Evolutionary conservation across 116 monocot species (phyloP).

Genomic region (Trichopus zeylanicus): DNA sequence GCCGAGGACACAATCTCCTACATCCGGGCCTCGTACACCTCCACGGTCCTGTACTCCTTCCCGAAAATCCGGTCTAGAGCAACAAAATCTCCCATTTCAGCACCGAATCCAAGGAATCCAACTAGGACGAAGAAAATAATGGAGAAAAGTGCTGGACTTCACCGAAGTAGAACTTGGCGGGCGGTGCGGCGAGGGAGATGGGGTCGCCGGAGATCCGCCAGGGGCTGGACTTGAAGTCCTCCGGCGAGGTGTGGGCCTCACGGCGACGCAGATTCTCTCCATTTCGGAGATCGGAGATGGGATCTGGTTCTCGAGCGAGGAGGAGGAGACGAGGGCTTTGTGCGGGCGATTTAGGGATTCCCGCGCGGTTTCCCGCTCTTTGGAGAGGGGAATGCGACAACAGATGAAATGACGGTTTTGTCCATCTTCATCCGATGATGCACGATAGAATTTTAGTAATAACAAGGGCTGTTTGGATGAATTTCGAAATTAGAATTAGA

Average conservation of each 20-base stretch:
- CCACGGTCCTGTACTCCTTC: slow-evolving; percentile 55
- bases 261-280: slow-evolving; percentile 83
- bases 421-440: no score
- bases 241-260: slow-evolving; percentile 62
- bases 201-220: slow-evolving; percentile 77
- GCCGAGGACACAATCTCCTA: slow-evolving; percentile 75
- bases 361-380: no score
- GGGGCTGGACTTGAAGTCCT: slow-evolving; percentile 61
- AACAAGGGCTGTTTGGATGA: no score
- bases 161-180: slow-evolving; percentile 81
- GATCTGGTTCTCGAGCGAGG: neutral
- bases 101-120: neutral
- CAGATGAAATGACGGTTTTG: no score
- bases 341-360: no score
- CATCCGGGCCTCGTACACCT: slow-evolving; percentile 57
- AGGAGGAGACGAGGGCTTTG: neutral
- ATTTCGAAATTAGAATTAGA: no score
- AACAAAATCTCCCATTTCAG: neutral
- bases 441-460: no score
- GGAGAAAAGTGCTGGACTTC: neutral
- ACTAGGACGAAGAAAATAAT: neutral
- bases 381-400: no score
- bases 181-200: slow-evolving; percentile 42
- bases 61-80: slow-evolving; percentile 71
- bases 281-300: slow-evolving; percentile 15